Evolutionary conservation across 192 early-diverging fungal genomes (phyloP), one percentile per base, ranked within the genome.

Genomic region (Lunasporangiospora selenospora): DNA sequence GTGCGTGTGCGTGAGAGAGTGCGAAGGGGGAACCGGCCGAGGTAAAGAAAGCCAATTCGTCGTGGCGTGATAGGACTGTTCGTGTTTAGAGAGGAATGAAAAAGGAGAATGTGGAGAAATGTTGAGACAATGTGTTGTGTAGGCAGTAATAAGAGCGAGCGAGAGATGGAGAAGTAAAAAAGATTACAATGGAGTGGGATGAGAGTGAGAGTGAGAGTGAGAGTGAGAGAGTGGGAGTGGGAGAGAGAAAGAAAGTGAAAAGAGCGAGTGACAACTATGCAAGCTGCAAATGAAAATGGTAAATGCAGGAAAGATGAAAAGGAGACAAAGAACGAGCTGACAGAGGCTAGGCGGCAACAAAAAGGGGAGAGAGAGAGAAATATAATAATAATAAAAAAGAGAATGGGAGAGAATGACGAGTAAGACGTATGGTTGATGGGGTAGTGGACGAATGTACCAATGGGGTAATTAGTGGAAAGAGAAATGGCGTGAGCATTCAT

Each of bases 11-110:
- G 18, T 42, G 42, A 30, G 53, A 43, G 39, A 24, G n/a, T n/a
- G n/a, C n/a, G 23, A 57, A 31, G 15, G 21, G 12, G n/a, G 55
- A 57, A 37, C 26, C 42, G 53, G 24, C 30, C 12, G 46, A 45
- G 1, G 19, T 18, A 12, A 6, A 36, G 39, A 36, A 21, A 27
- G 12, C 0, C 12, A 38, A 38, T 38, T 26, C 16, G 46, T 48
- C 26, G 46, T n/a, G n/a, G n/a, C n/a, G n/a, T n/a, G n/a, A n/a
- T n/a, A n/a, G n/a, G n/a, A n/a, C n/a, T 29, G 46, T 23, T 27
- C 29, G 12, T 24, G 21, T n/a, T 45, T 18, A n/a, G 6, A 33
- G 23, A 27, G 37, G 52, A 21, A 53, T 39, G 12, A 53, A 32
- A 53, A 34, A 15, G 12, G 7, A 3, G 34, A 13, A 19, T 19